Conservation (phyloP, 2,329 filamentous ascomycete species). For the Podosphaera xanthii region DNA sequence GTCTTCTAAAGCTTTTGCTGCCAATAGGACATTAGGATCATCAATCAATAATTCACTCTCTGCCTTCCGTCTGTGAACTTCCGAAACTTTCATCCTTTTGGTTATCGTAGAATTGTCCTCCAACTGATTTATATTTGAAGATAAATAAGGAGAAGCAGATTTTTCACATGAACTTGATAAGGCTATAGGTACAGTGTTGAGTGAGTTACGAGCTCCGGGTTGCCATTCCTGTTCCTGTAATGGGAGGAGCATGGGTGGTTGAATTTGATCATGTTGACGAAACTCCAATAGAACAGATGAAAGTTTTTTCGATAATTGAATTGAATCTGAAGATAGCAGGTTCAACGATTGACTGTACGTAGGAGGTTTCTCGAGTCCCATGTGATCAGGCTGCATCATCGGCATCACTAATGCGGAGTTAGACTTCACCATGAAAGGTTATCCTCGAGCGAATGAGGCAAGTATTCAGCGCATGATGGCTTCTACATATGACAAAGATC, state of each 20-base stretch:
- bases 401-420: constrained; percentile 5
- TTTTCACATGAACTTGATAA: constrained; percentile 15
- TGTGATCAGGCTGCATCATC: constrained; percentile 16
- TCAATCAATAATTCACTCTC: constrained; percentile 24
- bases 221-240: constrained; percentile 9
- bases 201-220: constrained; percentile 4
- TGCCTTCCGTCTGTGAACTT: constrained; percentile 12
- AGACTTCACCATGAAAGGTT: too few relatives aligned
- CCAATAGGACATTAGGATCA: constrained; percentile 44
- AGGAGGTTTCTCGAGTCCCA: constrained; percentile 9
- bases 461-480: too few relatives aligned
- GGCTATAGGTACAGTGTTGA: too few relatives aligned
- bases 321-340: constrained; percentile 7
- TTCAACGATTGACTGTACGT: constrained; percentile 12
- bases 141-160: constrained; percentile 12
- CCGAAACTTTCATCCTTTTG: constrained; percentile 15
- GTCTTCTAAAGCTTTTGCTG: constrained; percentile 54
- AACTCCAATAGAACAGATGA: neutral
- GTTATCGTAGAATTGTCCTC: constrained; percentile 10
- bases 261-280: constrained; percentile 14
- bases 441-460: too few relatives aligned
- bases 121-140: constrained; percentile 9
- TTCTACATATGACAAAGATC: too few relatives aligned
- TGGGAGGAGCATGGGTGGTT: constrained; percentile 13
- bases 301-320: too few relatives aligned